Evolutionary conservation across 1,139 yeast genomes (phyloP), one percentile per base, ranked within the genome.

Genomic region (Hemisphaericaspora lyxosophila): DNA sequence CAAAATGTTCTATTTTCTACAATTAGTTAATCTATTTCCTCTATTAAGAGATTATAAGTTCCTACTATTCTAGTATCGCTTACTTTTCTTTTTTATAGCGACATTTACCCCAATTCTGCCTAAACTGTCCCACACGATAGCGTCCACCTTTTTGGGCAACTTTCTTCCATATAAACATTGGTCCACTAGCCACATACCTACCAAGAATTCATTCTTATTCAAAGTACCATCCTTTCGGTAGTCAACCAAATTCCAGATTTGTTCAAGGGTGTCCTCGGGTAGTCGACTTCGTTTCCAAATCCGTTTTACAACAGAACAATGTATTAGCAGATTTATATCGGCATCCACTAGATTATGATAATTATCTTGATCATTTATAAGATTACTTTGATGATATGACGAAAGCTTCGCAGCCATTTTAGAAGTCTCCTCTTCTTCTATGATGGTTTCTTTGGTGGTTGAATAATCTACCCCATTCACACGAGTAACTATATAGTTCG

Each of bases 131-230:
- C 92, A 85, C 1, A 84, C 78, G 30, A 66, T 65, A 9, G 69
- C 71, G 49, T 71, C 75, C 3, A 85, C 75, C 25, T 63, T 64
- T 47, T 77, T 74, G 0, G 97, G 97, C 36, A 92, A 66, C 58
- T 92, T 92, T 26, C 96, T 71, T 0, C 97, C 97, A 55, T 90
- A 92, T n/a, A 90, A 68, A 54, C 96, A 86, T 59, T 90, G 97
- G 59, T 90, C 97, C 1, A 90, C 92, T 6, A 88, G 63, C 97
- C 97, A 90, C 87, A 85, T 88, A 0, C 96, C 98, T 11, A 89
- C 94, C 28, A 90, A 64, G 53, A 92, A 92, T 46, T 90, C 90
- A 33, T 80, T 82, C 44, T 86, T 78, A 51, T 84, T 86, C 38
- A 90, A 65, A 0, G 88, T 78, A 0, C 96, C 95, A 57, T 86